A percentile compares a stretch with the other conserved stretches of the same genome.
These are phyloP conservation scores for Bipolaris oryzae DNA, from an alignment of 2,329 filamentous ascomycete species.

Conservation along the genomic window DNA sequence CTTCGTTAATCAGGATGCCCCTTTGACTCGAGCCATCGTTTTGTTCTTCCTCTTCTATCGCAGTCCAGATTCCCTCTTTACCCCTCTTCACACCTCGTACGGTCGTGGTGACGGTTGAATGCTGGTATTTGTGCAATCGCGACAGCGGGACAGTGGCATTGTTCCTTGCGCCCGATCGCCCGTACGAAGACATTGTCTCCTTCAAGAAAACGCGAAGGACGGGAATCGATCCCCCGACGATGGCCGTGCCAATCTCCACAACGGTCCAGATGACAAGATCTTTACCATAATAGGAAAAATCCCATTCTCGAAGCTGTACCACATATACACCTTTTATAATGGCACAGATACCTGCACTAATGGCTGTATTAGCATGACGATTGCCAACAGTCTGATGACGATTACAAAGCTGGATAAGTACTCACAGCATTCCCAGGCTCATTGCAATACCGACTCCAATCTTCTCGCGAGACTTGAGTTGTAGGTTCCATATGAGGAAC, in stretches of 20 bases:
- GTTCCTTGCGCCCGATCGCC: background rate
- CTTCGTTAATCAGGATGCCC: conserved; percentile 10
- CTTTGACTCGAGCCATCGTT: conserved; percentile 6
- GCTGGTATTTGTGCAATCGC: conserved; percentile 4
- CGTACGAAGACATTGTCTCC: conserved; percentile 23
- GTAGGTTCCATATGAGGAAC: conserved; percentile 33
- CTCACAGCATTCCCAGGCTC: conserved; percentile 37
- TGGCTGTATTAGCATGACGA: background rate
- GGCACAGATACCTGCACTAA: conserved; percentile 34
- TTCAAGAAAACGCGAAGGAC: conserved; percentile 42
- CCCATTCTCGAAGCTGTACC: conserved; percentile 28
- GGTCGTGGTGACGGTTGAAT: conserved; percentile 4
- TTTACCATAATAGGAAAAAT: conserved; percentile 40
- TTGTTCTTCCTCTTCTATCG: background rate
- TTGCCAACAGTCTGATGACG: background rate
- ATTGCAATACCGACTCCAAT: conserved; percentile 40
- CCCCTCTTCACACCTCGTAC: background rate
- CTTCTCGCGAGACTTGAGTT: conserved; percentile 32
- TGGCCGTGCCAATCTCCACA: conserved; percentile 38
- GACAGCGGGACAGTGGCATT: conserved; percentile 5
- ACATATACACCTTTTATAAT: conserved; percentile 36
- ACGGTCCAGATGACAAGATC: conserved; percentile 40
- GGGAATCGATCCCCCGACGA: conserved; percentile 38
- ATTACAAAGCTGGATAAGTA: background rate
- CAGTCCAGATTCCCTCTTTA: conserved; percentile 5